phyloP scores from a whole-genome alignment of 1,284 basidiomycete genomes.

The Wallemia ichthyophaga region DNA sequence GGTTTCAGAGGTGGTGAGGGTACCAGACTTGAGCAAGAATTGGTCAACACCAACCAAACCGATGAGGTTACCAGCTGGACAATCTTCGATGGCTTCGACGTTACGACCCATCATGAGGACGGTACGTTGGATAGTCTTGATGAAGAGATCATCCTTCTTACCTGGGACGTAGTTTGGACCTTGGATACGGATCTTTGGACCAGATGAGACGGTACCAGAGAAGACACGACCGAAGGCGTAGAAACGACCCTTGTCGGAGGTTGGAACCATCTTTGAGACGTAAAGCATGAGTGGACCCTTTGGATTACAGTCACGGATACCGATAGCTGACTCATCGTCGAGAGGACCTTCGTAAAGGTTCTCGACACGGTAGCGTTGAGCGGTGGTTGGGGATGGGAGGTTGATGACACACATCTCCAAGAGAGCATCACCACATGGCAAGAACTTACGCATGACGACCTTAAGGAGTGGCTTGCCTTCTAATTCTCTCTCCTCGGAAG shows the following conservation, averaged over 20 bases:
- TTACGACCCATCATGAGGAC: conserved; percentile 99
- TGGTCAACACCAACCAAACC: conserved; percentile 99
- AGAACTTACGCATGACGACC: conserved; percentile 97
- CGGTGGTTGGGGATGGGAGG: conserved; percentile 83
- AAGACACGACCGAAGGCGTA: conserved; percentile 99
- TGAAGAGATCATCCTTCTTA: conserved; percentile 93
- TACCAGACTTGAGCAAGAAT: conserved; percentile 98
- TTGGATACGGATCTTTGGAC: conserved; percentile 97
- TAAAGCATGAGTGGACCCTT: conserved; percentile 91
- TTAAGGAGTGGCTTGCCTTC: conserved; percentile 95
- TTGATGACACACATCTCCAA: conserved; percentile 99
- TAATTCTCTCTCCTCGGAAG: conserved; percentile 66
- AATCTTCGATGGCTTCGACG: conserved; percentile 96
- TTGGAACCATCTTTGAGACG: conserved; percentile 99
- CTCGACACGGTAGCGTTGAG: conserved; percentile 96
- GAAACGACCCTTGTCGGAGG: conserved; percentile 99
- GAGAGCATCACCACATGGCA: conserved; percentile 92
- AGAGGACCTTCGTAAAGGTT: conserved; percentile 98
- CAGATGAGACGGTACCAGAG: conserved; percentile 86
- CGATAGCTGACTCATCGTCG: conserved; percentile 97
- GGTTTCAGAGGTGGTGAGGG: conserved; percentile 86
- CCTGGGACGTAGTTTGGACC: conserved; percentile 96
- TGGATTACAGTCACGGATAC: conserved; percentile 95
- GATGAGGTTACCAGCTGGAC: conserved; percentile 92
- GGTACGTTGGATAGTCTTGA: conserved; percentile 96